Evolutionary conservation across 192 early-diverging fungal genomes (phyloP).

Genomic region (Backusella australiensis): DNA sequence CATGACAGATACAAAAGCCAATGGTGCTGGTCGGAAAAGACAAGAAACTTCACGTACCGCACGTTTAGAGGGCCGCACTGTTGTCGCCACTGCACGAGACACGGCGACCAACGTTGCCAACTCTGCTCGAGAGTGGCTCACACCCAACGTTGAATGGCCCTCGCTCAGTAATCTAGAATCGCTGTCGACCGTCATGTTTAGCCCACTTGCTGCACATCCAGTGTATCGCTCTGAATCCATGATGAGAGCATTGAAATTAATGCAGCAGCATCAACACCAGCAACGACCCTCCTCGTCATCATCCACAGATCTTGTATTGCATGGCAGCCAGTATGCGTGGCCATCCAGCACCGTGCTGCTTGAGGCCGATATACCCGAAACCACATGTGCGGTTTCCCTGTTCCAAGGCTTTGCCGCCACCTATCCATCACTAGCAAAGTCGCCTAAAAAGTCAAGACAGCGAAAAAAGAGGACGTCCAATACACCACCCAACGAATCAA

Average conservation of each 20-base stretch:
- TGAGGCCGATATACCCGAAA: conserved; percentile 51
- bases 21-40: not conserved
- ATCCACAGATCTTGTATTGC: conserved; percentile 11
- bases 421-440: conserved; percentile 40
- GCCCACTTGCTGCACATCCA: conserved; percentile 48
- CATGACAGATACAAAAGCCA: conserved; percentile 14
- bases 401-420: conserved; percentile 55
- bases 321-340: conserved; percentile 17
- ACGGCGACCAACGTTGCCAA: conserved; percentile 16
- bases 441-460: conserved; percentile 8
- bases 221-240: conserved; percentile 52
- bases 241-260: conserved; percentile 48
- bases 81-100: conserved; percentile 15
- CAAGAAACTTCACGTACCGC: not conserved
- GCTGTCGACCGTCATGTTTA: conserved; percentile 47
- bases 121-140: conserved; percentile 35
- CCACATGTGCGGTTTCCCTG: conserved; percentile 48
- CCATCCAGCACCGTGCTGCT: conserved; percentile 39
- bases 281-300: not conserved
- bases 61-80: not conserved
- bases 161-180: conserved; percentile 32
- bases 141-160: not conserved
- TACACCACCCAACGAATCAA: not conserved
- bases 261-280: conserved; percentile 39
- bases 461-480: conserved; percentile 14